Conservation (phyloP, 306 rosid genomes). For the Lathyrus oleraceus region DNA sequence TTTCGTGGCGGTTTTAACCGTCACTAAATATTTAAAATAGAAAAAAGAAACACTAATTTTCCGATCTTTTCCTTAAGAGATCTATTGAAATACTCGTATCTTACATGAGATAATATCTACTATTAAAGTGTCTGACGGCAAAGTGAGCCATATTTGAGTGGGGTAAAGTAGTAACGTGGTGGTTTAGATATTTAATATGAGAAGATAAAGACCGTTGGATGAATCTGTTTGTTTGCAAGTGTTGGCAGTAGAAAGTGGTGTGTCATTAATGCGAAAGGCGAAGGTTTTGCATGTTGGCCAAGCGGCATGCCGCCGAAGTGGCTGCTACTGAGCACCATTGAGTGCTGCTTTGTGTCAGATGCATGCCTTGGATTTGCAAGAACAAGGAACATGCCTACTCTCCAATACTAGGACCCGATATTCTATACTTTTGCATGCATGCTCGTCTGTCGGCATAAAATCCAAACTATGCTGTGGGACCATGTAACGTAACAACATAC, state of each 20-base stretch:
- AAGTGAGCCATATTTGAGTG: no score
- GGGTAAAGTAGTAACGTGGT: not conserved
- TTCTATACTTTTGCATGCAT: constrained; percentile 27
- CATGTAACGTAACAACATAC: not conserved
- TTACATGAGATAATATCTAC: no score
- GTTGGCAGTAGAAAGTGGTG: not conserved
- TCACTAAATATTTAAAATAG: no score
- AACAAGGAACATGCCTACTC: constrained; percentile 19
- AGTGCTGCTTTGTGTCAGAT: constrained; percentile 15
- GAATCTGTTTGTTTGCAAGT: not conserved
- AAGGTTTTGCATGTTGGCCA: constrained; percentile 33
- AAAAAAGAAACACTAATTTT: no score
- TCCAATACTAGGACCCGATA: not conserved
- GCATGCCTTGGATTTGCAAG: constrained; percentile 15
- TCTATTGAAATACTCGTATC: no score
- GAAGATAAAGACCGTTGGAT: not conserved
- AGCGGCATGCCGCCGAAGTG: constrained; percentile 20
- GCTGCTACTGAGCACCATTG: not conserved
- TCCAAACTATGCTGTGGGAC: constrained; percentile 28
- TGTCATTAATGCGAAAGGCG: constrained; percentile 16
- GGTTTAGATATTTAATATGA: not conserved
- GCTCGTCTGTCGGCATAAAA: constrained; percentile 46
- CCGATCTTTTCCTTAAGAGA: no score
- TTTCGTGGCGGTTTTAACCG: no score
- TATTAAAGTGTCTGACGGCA: no score